Percentiles rank a stretch among this genome's conserved stretches.
Conservation (phyloP, 805 yeast genomes). For the Isabelozyma pseudorhagii region DNA sequence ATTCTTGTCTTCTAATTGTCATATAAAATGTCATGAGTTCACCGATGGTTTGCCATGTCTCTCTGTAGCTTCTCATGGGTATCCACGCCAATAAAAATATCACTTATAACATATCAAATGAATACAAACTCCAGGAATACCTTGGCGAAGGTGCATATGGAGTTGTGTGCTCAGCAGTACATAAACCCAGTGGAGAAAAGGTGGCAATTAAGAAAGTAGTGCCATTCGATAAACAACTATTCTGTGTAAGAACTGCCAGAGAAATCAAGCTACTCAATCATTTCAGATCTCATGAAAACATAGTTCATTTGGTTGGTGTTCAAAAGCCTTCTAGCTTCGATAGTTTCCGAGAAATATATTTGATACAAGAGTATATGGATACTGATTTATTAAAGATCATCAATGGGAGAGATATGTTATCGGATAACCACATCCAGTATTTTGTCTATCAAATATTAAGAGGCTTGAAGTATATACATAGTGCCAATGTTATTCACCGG, state of each 20-base stretch:
- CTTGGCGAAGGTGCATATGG: conserved; percentile 86
- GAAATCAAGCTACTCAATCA: conserved; percentile 65
- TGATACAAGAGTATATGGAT: conserved; percentile 78
- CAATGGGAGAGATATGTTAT: conserved; percentile 45
- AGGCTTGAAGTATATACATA: conserved; percentile 68
- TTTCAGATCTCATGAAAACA: conserved; percentile 68
- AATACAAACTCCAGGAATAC: conserved; percentile 56
- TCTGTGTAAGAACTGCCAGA: conserved; percentile 67
- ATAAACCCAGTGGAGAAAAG: conserved; percentile 53
- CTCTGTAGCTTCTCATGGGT: conserved; percentile 23
- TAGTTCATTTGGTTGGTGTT: conserved; percentile 61
- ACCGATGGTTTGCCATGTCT: not conserved
- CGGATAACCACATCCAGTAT: conserved; percentile 68
- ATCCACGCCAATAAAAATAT: conserved; percentile 15
- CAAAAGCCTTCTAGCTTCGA: conserved; percentile 60
- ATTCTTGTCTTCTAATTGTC: not conserved
- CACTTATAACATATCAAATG: conserved; percentile 61
- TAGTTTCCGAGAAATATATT: conserved; percentile 66
- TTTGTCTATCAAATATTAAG: conserved; percentile 67
- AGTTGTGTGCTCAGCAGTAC: conserved; percentile 67
- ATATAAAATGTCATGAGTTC: not conserved
- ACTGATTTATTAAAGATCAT: conserved; percentile 67
- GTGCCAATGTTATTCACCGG: conserved; percentile 71
- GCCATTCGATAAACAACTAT: conserved; percentile 63
- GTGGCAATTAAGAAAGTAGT: conserved; percentile 79